Conservation (phyloP, 2,329 filamentous ascomycete species). For the Penicillium nordicum region DNA sequence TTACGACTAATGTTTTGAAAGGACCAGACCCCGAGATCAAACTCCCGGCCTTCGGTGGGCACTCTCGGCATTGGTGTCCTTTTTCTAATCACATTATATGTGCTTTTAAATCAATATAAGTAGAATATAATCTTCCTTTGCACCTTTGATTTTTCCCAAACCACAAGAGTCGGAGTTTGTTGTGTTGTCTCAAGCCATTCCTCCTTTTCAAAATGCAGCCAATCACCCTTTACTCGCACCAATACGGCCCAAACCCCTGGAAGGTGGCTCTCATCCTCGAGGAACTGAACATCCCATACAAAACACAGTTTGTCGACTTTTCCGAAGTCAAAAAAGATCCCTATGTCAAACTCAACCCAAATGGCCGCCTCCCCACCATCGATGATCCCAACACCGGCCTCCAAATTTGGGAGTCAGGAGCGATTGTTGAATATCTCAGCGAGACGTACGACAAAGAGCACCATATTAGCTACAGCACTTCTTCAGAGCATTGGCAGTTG, state of each 20-base stretch:
- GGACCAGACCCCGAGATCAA: too few species aligned
- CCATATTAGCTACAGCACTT: slow-evolving; percentile 31
- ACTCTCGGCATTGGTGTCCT: too few species aligned
- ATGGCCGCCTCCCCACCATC: slow-evolving; percentile 30
- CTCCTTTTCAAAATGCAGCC: not conserved
- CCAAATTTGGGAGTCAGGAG: slow-evolving; percentile 41
- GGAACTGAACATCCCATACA: slow-evolving; percentile 26
- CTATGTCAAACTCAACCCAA: slow-evolving; percentile 22
- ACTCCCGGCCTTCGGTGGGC: too few species aligned
- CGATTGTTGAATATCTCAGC: slow-evolving; percentile 41
- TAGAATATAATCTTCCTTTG: too few species aligned
- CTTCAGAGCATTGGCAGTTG: slow-evolving; percentile 32
- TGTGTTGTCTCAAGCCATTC: too few species aligned
- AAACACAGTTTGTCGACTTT: slow-evolving; percentile 13
- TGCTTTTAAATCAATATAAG: too few species aligned
- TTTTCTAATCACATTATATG: too few species aligned
- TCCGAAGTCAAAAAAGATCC: slow-evolving; percentile 22
- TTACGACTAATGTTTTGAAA: too few species aligned
- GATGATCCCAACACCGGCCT: slow-evolving; percentile 32
- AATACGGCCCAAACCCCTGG: slow-evolving; percentile 18
- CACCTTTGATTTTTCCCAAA: too few species aligned
- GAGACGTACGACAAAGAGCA: slow-evolving; percentile 41
- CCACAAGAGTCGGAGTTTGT: too few species aligned
- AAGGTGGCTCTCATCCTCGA: slow-evolving; percentile 28
- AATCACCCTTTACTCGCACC: not conserved